Conservation (phyloP, 1,284 basidiomycete species). For the Ustilago shanxiensis region DNA sequence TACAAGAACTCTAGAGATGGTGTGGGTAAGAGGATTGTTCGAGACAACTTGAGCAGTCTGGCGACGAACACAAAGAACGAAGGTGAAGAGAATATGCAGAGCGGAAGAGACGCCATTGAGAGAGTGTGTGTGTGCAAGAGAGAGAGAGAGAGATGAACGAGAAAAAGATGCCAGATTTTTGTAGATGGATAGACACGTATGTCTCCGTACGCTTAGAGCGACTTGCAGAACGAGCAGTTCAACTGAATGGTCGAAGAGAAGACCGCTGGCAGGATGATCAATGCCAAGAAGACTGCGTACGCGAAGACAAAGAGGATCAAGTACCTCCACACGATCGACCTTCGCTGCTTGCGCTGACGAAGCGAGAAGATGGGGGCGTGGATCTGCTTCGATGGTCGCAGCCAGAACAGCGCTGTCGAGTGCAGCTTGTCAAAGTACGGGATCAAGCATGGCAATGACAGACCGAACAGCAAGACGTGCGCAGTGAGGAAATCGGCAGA, state of each 20-base stretch:
- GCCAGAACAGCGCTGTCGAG: conserved; percentile 71
- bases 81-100: conserved; percentile 15
- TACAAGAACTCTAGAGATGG: conserved; percentile 37
- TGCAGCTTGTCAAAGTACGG: conserved; percentile 66
- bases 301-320: conserved; percentile 82
- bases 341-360: conserved; percentile 67
- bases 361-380: conserved; percentile 81
- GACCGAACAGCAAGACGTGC: conserved; percentile 67
- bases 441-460: conserved; percentile 74
- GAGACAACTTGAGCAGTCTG: conserved; percentile 13
- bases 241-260: conserved; percentile 56
- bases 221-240: conserved; percentile 59
- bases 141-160: background rate
- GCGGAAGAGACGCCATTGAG: conserved; percentile 2
- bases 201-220: conserved; percentile 31
- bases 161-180: conserved; percentile 25
- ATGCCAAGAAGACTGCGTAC: conserved; percentile 81
- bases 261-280: conserved; percentile 72
- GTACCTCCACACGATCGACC: conserved; percentile 75
- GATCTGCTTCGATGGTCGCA: conserved; percentile 74
- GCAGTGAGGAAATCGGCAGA: conserved; percentile 66
- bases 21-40: conserved; percentile 6
- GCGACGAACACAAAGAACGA: conserved; percentile 7
- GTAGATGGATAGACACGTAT: background rate
- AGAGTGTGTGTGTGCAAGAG: background rate